Base-by-base conservation (phyloP, 2,329 filamentous ascomycete genomes). In the Drechslerella dactyloides region DNA sequence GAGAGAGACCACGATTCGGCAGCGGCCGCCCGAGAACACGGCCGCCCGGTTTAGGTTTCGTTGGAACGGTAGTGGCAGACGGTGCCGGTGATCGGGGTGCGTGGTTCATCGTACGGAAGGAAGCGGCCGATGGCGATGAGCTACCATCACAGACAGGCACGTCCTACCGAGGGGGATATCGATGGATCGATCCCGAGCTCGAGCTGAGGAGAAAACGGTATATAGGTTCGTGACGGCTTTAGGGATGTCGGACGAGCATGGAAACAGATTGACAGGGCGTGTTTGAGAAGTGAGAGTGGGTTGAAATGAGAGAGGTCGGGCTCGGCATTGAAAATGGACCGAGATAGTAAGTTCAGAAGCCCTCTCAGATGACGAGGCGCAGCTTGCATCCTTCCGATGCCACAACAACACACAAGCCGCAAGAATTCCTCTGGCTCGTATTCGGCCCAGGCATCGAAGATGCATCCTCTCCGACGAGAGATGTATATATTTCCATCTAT, bases 1-100 rank as follows among this genome's bases (percentile, higher is more conserved):
- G 66, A 5, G 66, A 70, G 27, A 69, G 65, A 7, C 50, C 30
- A 21, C 60, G 60, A 35, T 50, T 59, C 13, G 66, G 66, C 13
- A 70, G 63, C 37, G 66, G 59, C 10, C 54, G 53, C 33, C 66
- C 66, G 30, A 70, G 59, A n/a, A 70, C 59, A 27, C 66, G 66
- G 56, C 66, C 66, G 40, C 66, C 66, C 19, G 59, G 59, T 52
- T 70, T 70, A 10, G 59, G 66, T 10, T 59, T 48, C 21, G 66
- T 48, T 19, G 66, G 66, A 21, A 52, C 42, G 46, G 53, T 35
- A 21, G 66, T 54, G 40, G 66, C 40, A 15, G 53, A 54, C 17
- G 65, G 40, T 19, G 66, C 54, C 40, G 66, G 66, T 24, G 53
- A 24, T 64, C 59, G 59, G 54, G 59, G 40, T 51, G 59, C 37